Evolutionary conservation across 2,329 filamentous ascomycete genomes (phyloP).

Genomic region (Tympanopsis confertula): DNA sequence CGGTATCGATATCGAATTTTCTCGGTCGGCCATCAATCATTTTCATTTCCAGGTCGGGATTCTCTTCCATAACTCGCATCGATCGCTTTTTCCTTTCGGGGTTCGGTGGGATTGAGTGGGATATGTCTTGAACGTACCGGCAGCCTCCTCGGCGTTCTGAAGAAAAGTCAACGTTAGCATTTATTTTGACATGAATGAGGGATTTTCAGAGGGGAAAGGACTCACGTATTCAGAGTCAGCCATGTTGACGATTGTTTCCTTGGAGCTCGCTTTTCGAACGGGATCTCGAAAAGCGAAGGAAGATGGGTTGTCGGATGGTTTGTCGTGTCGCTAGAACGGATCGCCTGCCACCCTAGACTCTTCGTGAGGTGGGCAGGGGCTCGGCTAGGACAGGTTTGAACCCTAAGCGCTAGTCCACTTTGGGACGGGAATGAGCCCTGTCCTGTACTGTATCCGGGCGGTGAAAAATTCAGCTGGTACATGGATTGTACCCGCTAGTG

Average conservation of each 20-base stretch:
- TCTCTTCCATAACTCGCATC: too few relatives aligned
- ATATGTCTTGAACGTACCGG: conserved; percentile 29
- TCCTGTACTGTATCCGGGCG: too few relatives aligned
- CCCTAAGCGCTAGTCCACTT: neutral
- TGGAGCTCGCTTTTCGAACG: conserved; percentile 1
- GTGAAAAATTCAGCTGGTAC: too few relatives aligned
- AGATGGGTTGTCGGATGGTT: neutral
- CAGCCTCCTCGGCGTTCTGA: conserved; percentile 94
- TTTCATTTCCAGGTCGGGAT: too few relatives aligned
- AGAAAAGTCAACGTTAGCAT: conserved; percentile 18
- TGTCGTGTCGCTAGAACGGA: conserved; percentile 1
- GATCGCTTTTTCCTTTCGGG: too few relatives aligned
- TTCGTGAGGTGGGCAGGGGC: conserved; percentile 1
- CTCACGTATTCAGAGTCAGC: conserved; percentile 1
- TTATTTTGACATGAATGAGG: conserved; percentile 4
- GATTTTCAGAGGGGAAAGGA: neutral
- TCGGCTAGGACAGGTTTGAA: neutral
- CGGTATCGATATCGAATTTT: too few relatives aligned
- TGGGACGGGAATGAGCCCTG: too few relatives aligned
- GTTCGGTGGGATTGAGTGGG: too few relatives aligned
- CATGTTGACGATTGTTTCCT: neutral
- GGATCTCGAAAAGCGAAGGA: conserved; percentile 1
- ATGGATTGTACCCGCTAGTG: too few relatives aligned
- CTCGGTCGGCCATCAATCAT: too few relatives aligned
- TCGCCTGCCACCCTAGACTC: neutral